Evolutionary conservation across 139 green algal species (phyloP).

Genomic region (Edaphochlamys debaryana): DNA sequence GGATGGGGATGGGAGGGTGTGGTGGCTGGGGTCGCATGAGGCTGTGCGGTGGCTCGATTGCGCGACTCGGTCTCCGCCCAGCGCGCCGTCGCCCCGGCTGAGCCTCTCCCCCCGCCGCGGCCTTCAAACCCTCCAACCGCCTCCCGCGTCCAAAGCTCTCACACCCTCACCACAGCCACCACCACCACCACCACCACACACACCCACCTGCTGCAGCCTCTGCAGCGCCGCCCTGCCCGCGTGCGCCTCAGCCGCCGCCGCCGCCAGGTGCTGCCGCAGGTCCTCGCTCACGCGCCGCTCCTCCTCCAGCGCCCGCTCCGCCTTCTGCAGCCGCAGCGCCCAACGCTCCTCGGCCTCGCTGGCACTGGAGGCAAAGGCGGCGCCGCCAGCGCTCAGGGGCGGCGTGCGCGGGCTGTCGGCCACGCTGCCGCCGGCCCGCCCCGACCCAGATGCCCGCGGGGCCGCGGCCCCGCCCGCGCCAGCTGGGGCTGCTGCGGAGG

Average conservation of each 20-base stretch:
- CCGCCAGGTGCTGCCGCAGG: constrained; percentile 40
- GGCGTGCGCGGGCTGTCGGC: neutral
- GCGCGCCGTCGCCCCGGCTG: too few relatives aligned
- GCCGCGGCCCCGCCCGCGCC: neutral
- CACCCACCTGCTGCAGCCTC: constrained; percentile 1
- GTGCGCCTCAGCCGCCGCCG: constrained; percentile 1
- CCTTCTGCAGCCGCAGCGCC: constrained; percentile 45
- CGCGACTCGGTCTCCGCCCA: too few relatives aligned
- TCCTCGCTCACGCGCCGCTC: constrained; percentile 32
- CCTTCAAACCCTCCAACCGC: too few relatives aligned
- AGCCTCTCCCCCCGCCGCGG: too few relatives aligned
- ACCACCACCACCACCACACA: too few relatives aligned
- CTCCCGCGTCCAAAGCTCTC: too few relatives aligned
- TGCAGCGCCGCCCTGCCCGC: neutral
- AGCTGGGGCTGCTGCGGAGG: neutral
- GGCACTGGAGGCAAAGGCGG: too few relatives aligned
- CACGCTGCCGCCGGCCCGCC: neutral
- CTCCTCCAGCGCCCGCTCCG: constrained; percentile 47
- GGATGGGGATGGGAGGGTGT: too few relatives aligned
- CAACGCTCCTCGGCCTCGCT: constrained; percentile 15
- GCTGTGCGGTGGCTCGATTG: too few relatives aligned
- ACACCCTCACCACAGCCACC: too few relatives aligned
- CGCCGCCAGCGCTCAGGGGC: neutral
- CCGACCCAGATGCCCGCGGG: neutral
- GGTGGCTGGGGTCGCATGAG: too few relatives aligned